A percentile compares a stretch with the other conserved stretches of the same genome.
Evolutionary conservation across 352 stramenopile species (phyloP).

Genomic region (Globisporangium lucens): DNA sequence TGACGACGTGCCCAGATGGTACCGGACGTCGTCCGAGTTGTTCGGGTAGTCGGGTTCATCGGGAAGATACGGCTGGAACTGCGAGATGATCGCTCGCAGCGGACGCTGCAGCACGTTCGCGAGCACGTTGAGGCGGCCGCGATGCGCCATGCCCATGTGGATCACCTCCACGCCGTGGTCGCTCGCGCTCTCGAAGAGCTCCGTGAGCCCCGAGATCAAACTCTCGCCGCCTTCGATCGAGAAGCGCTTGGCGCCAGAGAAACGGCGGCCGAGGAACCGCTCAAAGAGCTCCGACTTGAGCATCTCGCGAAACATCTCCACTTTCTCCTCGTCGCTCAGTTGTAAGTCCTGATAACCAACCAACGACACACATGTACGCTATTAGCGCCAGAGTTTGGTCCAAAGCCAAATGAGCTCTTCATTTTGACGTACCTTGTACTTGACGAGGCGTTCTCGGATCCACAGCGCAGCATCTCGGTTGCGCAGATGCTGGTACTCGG

Average conservation of each 20-base stretch:
- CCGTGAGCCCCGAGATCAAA: conserved; percentile 94
- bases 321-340: conserved; percentile 85
- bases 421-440: conserved; percentile 44
- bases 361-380: not conserved
- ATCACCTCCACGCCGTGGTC: conserved; percentile 96
- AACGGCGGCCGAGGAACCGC: conserved; percentile 95
- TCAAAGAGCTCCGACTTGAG: conserved; percentile 97
- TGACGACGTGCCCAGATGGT: conserved; percentile 84
- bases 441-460: conserved; percentile 67
- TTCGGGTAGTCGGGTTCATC: conserved; percentile 85
- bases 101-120: conserved; percentile 98
- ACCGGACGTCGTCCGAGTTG: conserved; percentile 88
- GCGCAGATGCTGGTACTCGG: conserved; percentile 98
- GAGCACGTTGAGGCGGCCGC: conserved; percentile 96
- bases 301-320: conserved; percentile 94
- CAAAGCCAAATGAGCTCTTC: not conserved
- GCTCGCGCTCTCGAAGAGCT: conserved; percentile 93
- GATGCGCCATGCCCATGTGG: conserved; percentile 99
- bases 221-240: conserved; percentile 97
- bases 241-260: conserved; percentile 96
- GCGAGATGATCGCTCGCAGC: conserved; percentile 92
- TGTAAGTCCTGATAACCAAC: conserved; percentile 25
- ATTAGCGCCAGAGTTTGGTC: not conserved
- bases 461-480: conserved; percentile 88
- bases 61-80: conserved; percentile 83